These are phyloP conservation scores for Beauveria sp. DNA, from an alignment of 2,329 filamentous ascomycete species.

Conservation along the genomic window DNA sequence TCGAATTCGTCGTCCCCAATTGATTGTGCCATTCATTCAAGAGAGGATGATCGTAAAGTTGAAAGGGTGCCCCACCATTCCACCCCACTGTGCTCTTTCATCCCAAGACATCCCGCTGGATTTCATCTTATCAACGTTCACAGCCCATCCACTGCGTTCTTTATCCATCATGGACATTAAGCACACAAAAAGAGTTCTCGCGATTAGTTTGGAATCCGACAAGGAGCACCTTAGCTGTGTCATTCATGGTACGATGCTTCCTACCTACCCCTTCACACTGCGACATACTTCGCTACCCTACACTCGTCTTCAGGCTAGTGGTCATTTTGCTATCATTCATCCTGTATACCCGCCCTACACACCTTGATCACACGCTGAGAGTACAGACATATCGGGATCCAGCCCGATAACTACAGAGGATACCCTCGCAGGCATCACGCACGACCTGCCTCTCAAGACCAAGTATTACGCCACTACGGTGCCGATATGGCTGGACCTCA, in stretches of 20 bases:
- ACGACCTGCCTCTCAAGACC: slow-evolving; percentile 47
- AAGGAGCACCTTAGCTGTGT: slow-evolving; percentile 39
- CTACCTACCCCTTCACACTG: no score
- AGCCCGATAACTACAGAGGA: slow-evolving; percentile 30
- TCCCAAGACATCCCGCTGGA: background rate
- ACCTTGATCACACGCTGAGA: background rate
- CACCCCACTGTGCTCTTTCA: background rate
- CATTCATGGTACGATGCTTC: slow-evolving; percentile 41
- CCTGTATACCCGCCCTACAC: background rate
- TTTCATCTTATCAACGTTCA: background rate
- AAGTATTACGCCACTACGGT: slow-evolving; percentile 53
- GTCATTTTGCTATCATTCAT: no score
- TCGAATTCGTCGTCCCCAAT: no score
- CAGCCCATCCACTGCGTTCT: background rate
- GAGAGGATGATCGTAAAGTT: background rate
- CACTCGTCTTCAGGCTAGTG: background rate
- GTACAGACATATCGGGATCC: slow-evolving; percentile 44
- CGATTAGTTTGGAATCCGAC: slow-evolving; percentile 43
- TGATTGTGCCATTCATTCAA: no score
- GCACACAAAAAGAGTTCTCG: slow-evolving; percentile 50
- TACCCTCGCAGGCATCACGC: slow-evolving; percentile 51
- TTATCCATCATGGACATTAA: slow-evolving; percentile 26
- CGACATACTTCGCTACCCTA: background rate
- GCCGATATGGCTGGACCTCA: slow-evolving; percentile 61
- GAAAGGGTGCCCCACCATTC: background rate